Percentiles rank a stretch among this genome's conserved stretches.
Evolutionary conservation across 768 basidiomycete genomes (phyloP).

Genomic region (Flagelloscypha sp.): DNA sequence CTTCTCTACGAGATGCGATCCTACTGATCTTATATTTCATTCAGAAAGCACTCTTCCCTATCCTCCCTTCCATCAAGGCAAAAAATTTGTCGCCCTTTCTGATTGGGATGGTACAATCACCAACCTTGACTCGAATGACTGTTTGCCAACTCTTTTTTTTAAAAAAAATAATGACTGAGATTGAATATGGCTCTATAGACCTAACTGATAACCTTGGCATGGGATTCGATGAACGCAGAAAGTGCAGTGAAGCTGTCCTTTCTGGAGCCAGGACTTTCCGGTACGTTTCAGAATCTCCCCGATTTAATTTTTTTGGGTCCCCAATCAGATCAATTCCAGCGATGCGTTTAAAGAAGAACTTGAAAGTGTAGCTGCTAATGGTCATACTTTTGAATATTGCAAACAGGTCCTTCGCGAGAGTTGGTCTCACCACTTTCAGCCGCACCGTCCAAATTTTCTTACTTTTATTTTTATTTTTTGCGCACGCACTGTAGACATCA

Average conservation of each 20-base stretch:
- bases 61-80: conserved; percentile 70
- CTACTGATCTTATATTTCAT: too few relatives aligned
- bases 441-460: conserved; percentile 9
- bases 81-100: conserved; percentile 78
- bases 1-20: too few relatives aligned
- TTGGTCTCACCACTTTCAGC: conserved; percentile 24
- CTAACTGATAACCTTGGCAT: conserved; percentile 88
- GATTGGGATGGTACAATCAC: conserved; percentile 98
- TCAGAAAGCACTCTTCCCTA: conserved; percentile 70
- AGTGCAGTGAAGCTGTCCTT: conserved; percentile 67
- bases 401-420: conserved; percentile 66
- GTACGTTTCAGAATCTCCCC: conserved; percentile 20
- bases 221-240: conserved; percentile 65
- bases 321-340: conserved; percentile 30
- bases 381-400: conserved; percentile 81
- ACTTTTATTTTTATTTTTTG: conserved; percentile 6
- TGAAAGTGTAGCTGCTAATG: conserved; percentile 62
- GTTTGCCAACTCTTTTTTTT: conserved; percentile 31
- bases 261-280: conserved; percentile 63
- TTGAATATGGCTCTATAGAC: conserved; percentile 39
- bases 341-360: conserved; percentile 89
- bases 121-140: conserved; percentile 87
- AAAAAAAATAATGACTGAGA: not conserved
- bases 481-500: conserved; percentile 77
- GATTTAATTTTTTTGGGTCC: too few relatives aligned